Conservation (phyloP, 2,329 filamentous ascomycete species). For the Fusarium domesticum region DNA sequence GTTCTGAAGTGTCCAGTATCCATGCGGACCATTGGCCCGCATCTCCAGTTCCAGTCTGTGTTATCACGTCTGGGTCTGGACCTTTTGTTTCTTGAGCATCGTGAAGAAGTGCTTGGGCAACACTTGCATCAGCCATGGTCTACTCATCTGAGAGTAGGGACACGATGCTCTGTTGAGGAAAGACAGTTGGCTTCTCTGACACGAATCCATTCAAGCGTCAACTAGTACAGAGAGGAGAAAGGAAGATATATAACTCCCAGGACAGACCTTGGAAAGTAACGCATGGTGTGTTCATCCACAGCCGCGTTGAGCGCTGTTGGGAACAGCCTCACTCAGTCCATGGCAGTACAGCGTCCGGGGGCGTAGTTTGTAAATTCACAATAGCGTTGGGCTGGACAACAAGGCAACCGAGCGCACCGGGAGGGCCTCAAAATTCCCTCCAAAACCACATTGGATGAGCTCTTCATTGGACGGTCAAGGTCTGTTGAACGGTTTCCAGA, state of each 20-base stretch:
- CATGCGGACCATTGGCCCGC: conserved; percentile 24
- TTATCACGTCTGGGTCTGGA: neutral
- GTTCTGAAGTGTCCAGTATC: conserved; percentile 10
- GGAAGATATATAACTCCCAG: neutral
- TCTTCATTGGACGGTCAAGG: too few species aligned
- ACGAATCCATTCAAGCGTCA: neutral
- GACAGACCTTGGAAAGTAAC: neutral
- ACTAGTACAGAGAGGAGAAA: neutral
- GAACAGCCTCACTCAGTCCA: neutral
- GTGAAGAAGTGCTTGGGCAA: neutral
- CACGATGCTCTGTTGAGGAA: neutral
- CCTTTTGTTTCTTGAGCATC: neutral
- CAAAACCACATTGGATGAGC: too few species aligned
- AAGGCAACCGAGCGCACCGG: too few species aligned
- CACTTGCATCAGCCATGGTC: neutral
- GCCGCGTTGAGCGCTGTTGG: neutral
- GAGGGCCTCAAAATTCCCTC: too few species aligned
- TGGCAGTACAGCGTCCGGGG: neutral
- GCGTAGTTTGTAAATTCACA: neutral
- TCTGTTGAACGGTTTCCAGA: too few species aligned
- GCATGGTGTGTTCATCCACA: neutral
- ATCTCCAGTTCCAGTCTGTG: neutral
- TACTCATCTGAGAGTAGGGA: neutral
- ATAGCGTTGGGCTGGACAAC: too few species aligned
- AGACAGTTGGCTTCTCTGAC: neutral